Evolutionary conservation across 495 filamentous ascomycete genomes (phyloP).

Genomic region (Glonium stellatum): DNA sequence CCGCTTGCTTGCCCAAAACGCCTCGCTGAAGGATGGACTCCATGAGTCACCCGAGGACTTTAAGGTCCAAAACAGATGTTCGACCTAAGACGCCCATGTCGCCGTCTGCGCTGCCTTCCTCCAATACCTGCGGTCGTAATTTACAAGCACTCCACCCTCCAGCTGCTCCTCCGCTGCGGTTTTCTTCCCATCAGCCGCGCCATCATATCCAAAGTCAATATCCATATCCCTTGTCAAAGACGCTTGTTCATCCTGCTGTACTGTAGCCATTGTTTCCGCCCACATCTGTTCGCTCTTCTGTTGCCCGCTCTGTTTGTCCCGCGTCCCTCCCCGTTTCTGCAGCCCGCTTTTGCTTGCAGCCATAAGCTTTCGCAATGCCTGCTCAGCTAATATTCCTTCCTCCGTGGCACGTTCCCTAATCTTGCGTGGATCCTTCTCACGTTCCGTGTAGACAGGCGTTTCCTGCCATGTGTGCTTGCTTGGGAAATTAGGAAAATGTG

Average conservation of each 20-base stretch:
- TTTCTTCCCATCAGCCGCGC: not conserved
- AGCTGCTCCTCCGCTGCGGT: constrained; percentile 1
- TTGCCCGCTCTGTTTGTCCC: constrained; percentile 10
- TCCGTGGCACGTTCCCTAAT: constrained; percentile 67
- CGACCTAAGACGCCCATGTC: not conserved
- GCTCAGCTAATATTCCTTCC: constrained; percentile 66
- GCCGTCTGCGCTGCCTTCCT: constrained; percentile 19
- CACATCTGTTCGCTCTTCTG: constrained; percentile 24
- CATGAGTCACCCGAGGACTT: too few species aligned
- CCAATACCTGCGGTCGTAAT: constrained; percentile 35
- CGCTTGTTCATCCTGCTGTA: constrained; percentile 35
- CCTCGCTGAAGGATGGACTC: constrained; percentile 8
- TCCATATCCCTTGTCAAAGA: constrained; percentile 20
- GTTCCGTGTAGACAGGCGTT: constrained; percentile 57
- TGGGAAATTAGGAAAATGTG: constrained; percentile 62
- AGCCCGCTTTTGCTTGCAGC: constrained; percentile 36
- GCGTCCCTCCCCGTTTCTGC: constrained; percentile 18
- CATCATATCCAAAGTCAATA: constrained; percentile 16
- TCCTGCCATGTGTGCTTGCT: constrained; percentile 66
- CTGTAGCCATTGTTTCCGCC: constrained; percentile 30
- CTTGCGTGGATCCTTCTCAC: constrained; percentile 61
- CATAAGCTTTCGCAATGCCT: constrained; percentile 62
- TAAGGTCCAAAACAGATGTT: not conserved
- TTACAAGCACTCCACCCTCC: constrained; percentile 31
- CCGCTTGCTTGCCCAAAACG: constrained; percentile 7